Evolutionary conservation across 495 filamentous ascomycete species (phyloP).

Genomic region (Corynascus novoguineensis): DNA sequence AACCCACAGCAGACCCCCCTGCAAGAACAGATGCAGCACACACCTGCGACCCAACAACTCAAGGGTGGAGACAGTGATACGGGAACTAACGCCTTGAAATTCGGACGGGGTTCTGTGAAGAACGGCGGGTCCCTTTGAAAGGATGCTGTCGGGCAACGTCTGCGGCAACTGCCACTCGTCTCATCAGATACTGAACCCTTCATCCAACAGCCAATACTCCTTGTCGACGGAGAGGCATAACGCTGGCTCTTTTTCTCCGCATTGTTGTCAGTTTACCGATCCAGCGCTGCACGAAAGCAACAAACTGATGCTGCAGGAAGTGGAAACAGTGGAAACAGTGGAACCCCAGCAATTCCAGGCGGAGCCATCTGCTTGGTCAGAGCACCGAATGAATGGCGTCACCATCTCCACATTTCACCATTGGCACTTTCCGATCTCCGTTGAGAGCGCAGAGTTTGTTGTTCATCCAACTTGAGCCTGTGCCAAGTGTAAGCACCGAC

Average conservation of each 20-base stretch:
- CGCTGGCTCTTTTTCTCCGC: background rate
- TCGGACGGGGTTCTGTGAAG: no score
- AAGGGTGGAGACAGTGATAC: background rate
- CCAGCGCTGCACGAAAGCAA: constrained; percentile 1
- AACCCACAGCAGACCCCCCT: background rate
- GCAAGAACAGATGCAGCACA: background rate
- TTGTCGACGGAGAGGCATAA: no score
- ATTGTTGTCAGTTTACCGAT: background rate
- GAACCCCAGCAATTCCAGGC: background rate
- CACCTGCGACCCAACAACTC: background rate
- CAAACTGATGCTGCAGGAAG: background rate
- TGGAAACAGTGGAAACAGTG: background rate
- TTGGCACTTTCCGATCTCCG: background rate
- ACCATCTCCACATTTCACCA: constrained; percentile 2
- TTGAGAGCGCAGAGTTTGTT: background rate
- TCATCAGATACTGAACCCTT: background rate
- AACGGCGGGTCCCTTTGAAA: background rate
- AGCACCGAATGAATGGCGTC: constrained; percentile 1
- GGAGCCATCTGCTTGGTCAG: background rate
- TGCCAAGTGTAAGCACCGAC: no score
- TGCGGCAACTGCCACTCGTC: no score
- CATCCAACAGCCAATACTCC: no score
- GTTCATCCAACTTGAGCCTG: background rate
- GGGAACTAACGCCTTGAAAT: background rate
- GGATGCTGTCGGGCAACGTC: no score